phyloP scores from a whole-genome alignment of 2,329 filamentous ascomycete genomes.

The Diaporthe ilicicola region DNA sequence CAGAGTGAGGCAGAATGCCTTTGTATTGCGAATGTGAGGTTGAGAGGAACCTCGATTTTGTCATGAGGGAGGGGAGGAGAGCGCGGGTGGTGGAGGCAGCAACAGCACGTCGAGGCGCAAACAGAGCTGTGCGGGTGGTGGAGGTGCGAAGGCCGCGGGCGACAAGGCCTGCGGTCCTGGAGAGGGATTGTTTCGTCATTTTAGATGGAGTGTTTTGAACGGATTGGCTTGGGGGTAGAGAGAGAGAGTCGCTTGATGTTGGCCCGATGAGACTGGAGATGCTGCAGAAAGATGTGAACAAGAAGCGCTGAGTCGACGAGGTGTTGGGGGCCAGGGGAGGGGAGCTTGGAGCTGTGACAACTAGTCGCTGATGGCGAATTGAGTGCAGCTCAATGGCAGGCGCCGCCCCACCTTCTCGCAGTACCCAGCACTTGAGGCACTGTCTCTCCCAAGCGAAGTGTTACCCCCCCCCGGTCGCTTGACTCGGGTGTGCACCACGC shows the following conservation, averaged over 20 bases:
- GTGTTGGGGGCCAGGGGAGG: not conserved
- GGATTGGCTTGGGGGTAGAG: not conserved
- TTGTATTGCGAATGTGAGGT: constrained; percentile 47
- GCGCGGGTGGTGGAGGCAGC: not conserved
- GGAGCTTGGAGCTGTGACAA: constrained; percentile 17
- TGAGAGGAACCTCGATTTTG: constrained; percentile 39
- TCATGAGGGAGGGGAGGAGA: not conserved
- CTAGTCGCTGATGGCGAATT: not conserved
- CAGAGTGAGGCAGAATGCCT: constrained; percentile 68
- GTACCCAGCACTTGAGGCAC: too few species aligned
- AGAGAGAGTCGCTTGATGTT: too few species aligned
- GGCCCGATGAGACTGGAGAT: not conserved
- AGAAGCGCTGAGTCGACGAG: not conserved
- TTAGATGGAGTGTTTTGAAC: not conserved
- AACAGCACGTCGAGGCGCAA: constrained; percentile 17
- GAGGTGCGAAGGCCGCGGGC: constrained; percentile 27
- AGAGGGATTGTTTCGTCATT: constrained; percentile 31
- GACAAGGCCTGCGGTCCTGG: constrained; percentile 25
- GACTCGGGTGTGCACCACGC: too few species aligned
- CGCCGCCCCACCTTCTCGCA: constrained; percentile 2
- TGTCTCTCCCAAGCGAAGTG: too few species aligned
- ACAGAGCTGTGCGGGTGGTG: constrained; percentile 15
- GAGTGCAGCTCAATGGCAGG: not conserved
- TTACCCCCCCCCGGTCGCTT: too few species aligned
- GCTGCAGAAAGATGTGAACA: not conserved